Percentiles rank a stretch among this genome's conserved stretches.
phyloP scores from a whole-genome alignment of 2,329 filamentous ascomycete species.

The Cladosporium sp. region DNA sequence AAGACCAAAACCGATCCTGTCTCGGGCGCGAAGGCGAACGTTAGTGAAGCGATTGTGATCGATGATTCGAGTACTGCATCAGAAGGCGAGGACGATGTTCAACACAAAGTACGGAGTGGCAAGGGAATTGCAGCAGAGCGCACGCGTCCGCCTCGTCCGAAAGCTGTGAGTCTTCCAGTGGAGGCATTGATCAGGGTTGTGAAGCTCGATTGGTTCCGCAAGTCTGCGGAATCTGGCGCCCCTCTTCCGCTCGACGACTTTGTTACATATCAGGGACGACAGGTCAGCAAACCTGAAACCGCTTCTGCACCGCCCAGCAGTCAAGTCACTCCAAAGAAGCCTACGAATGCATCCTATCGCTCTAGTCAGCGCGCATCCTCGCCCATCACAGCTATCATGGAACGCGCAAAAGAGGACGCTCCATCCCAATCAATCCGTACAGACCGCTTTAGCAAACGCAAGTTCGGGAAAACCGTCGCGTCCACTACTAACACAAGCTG shows the following conservation, averaged over 20 bases:
- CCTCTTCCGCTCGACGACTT: slow-evolving; percentile 51
- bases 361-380: neutral
- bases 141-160: neutral
- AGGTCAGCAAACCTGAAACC: slow-evolving; percentile 19
- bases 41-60: slow-evolving; percentile 21
- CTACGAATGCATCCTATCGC: neutral
- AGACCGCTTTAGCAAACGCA: slow-evolving; percentile 31
- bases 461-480: slow-evolving; percentile 24
- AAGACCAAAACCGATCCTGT: slow-evolving; percentile 11
- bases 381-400: slow-evolving; percentile 39
- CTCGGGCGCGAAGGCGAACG: neutral
- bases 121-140: neutral
- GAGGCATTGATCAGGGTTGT: slow-evolving; percentile 47
- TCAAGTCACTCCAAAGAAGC: neutral
- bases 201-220: slow-evolving; percentile 55
- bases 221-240: slow-evolving; percentile 45
- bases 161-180: neutral
- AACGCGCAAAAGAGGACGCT: slow-evolving; percentile 52
- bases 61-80: slow-evolving; percentile 40
- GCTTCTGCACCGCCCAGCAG: neutral
- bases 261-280: slow-evolving; percentile 53
- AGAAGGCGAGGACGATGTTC: slow-evolving; percentile 23
- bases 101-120: neutral
- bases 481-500: slow-evolving; percentile 28
- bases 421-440: slow-evolving; percentile 14